Evolutionary conservation across 2,329 filamentous ascomycete species (phyloP), one percentile per base, ranked within the genome.

Genomic region (Aspergillus ochraceoroseus): DNA sequence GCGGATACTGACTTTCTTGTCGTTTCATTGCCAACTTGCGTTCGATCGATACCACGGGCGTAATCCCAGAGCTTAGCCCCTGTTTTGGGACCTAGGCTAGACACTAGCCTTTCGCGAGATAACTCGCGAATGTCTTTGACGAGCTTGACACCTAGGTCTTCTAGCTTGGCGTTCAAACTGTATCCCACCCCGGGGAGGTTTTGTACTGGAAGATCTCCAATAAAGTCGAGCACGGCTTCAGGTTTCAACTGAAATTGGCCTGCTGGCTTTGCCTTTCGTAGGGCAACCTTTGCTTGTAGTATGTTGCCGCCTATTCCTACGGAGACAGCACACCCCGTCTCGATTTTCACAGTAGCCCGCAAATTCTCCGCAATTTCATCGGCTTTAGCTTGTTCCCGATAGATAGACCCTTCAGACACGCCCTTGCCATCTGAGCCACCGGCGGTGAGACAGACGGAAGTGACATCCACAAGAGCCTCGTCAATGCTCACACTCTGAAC

Each of bases 401-500:
- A 80, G 0, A 87, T 73, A 43, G 76, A 84, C 0, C 77, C 83
- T 59, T 92, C 84, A 6, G 76, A 74, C 3, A 81, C 58, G 1
- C 74, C 76, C 14, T 70, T 68, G 1, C 84, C 86, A 52, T 84
- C 76, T 1, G 83, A 85, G 2, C 79, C 80, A 7, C 78, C 75
- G 9, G 74, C 75, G 8, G 74, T 69, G 30, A 87, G 67, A 44
- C 92, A 85, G 3, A 85, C 66, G 3, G 71, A 70, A 2, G 86
- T 92, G 22, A 89, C 76, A 62, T 98, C 92, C 11, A 98, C 69
- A 5, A 98, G 74, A 1, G 88, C 92, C 65, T 98, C 94, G 52
- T 98, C 94, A 31, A 98, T 85, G 57, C 92, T 96, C 37, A 98
- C 90, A 56, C 92, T 96, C 61, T 98, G 92, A 0, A 96, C 87